A percentile compares a stretch with the other conserved stretches of the same genome.
phyloP scores from a whole-genome alignment of 2,329 filamentous ascomycete genomes.

The Alternaria incomplexa region DNA sequence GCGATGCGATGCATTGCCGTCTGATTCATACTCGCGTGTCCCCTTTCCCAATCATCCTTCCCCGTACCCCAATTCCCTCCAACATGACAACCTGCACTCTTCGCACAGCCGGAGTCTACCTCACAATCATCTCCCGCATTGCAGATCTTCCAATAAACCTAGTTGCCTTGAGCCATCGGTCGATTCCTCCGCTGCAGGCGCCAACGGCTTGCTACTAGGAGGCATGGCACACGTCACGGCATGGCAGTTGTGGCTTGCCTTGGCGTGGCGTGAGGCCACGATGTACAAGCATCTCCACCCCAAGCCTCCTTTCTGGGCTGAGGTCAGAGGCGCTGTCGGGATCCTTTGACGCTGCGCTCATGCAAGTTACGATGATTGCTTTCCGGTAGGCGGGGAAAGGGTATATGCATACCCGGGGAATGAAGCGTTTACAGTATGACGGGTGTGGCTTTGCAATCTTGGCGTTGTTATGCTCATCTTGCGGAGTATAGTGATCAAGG shows the following conservation, averaged over 20 bases:
- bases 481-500: not conserved
- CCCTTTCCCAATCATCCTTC: not conserved
- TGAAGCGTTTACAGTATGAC: not conserved
- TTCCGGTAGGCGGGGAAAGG: not conserved
- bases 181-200: not conserved
- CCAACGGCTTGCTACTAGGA: not conserved
- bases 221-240: not conserved
- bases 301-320: constrained; percentile 1
- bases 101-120: not conserved
- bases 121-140: not conserved
- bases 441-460: not conserved
- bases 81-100: not conserved
- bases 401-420: not conserved
- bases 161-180: not conserved
- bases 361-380: not conserved
- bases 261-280: not conserved
- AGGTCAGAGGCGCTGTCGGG: constrained; percentile 2
- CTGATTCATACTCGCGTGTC: not conserved
- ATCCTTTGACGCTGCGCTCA: not conserved
- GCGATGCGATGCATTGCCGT: not conserved
- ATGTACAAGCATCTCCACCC: not conserved
- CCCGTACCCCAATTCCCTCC: not conserved
- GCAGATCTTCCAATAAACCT: not conserved
- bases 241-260: not conserved
- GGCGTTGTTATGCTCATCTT: not conserved